Percentiles rank a stretch among this genome's conserved stretches.
Evolutionary conservation across 2,329 filamentous ascomycete genomes (phyloP).

Genomic region (Ascochyta pisi): DNA sequence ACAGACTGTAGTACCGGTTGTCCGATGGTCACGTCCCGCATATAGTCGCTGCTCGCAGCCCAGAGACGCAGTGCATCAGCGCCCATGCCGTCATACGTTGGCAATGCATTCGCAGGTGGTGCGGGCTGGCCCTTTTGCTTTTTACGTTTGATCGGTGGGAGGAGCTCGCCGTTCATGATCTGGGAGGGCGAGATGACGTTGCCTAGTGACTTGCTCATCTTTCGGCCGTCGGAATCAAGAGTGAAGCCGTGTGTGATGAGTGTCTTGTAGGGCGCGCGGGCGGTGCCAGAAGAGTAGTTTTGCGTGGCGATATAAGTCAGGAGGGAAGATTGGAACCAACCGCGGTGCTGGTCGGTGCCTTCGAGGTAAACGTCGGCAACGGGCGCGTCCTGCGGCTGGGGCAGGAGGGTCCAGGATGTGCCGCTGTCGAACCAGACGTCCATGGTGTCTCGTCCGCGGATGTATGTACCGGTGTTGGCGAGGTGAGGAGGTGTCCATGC

Average conservation of each 20-base stretch:
- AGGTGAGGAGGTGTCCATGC: slow-evolving; percentile 78
- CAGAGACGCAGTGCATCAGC: slow-evolving; percentile 88
- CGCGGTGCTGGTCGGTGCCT: slow-evolving; percentile 93
- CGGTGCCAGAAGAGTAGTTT: slow-evolving; percentile 21
- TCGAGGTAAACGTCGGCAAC: slow-evolving; percentile 88
- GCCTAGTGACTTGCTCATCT: slow-evolving; percentile 98
- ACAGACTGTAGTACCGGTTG: slow-evolving; percentile 77
- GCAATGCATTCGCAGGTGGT: slow-evolving; percentile 40
- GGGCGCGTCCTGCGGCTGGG: slow-evolving; percentile 47
- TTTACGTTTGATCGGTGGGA: slow-evolving; percentile 72
- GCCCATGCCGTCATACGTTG: slow-evolving; percentile 73
- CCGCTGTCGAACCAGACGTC: slow-evolving; percentile 99
- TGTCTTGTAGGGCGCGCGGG: slow-evolving; percentile 76
- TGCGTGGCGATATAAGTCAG: slow-evolving; percentile 80
- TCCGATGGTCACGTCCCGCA: slow-evolving; percentile 83
- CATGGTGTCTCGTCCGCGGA: slow-evolving; percentile 92
- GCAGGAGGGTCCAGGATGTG: slow-evolving; percentile 77
- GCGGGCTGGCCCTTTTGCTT: slow-evolving; percentile 59
- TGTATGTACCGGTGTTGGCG: slow-evolving; percentile 62
- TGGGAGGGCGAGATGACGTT: slow-evolving; percentile 83
- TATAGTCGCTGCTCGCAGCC: slow-evolving; percentile 92
- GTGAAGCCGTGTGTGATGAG: slow-evolving; percentile 97
- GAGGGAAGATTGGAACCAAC: slow-evolving; percentile 97
- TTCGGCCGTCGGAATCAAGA: slow-evolving; percentile 86
- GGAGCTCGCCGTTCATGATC: slow-evolving; percentile 82